Conservation (phyloP, 331 rosid species). For the Malus hybrid region DNA sequence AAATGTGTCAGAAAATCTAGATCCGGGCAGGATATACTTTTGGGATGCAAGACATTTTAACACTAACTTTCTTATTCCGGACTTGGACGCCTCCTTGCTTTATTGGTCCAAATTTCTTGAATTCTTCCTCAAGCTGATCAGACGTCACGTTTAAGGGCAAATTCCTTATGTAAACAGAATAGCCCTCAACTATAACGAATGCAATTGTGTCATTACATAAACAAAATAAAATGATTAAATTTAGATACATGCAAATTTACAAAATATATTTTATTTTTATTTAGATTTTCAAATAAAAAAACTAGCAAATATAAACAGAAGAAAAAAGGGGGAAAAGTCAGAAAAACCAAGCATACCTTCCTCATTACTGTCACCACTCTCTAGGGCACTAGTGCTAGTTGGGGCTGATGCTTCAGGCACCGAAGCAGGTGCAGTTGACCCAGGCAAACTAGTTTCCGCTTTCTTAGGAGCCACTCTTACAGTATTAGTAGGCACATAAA, state of each 20-base stretch:
- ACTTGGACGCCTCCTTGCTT: constrained; percentile 65
- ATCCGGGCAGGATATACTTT: not conserved
- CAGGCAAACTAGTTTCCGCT: constrained; percentile 26
- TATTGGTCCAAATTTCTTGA: constrained; percentile 63
- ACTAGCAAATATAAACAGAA: not conserved
- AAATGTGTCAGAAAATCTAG: constrained; percentile 12
- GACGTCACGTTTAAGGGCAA: constrained; percentile 45
- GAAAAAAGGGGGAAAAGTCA: not conserved
- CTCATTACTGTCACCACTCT: constrained; percentile 32
- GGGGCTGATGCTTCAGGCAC: constrained; percentile 37
- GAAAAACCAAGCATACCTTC: constrained; percentile 37
- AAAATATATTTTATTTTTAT: not conserved
- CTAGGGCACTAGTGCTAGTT: constrained; percentile 22
- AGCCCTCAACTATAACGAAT: constrained; percentile 42
- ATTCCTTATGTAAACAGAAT: constrained; percentile 58
- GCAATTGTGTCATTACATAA: constrained; percentile 1
- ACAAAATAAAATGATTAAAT: not conserved
- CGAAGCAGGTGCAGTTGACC: constrained; percentile 23
- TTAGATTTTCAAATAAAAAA: not conserved
- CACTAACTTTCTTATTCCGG: constrained; percentile 50
- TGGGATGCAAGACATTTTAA: not conserved
- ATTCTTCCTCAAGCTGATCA: constrained; percentile 49
- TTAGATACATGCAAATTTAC: not conserved
- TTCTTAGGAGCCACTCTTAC: constrained; percentile 30
- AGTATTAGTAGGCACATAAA: constrained; percentile 51